A percentile compares a stretch with the other conserved stretches of the same genome.
phyloP scores from a whole-genome alignment of 306 rosid genomes.

The Prunus mume region DNA sequence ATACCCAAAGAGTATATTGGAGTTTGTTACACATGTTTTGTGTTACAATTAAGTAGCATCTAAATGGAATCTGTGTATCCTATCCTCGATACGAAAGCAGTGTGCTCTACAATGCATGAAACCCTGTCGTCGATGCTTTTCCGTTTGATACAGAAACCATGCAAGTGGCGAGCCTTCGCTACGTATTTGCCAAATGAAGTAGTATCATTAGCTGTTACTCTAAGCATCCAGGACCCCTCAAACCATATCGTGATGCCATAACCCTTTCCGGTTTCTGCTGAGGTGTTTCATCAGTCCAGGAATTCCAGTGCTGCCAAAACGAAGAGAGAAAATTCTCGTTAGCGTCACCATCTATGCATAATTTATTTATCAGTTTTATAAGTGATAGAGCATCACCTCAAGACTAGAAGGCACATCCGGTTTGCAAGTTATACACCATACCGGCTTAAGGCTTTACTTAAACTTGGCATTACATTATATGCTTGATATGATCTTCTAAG shows the following conservation, averaged over 20 bases:
- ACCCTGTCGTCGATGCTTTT: background rate
- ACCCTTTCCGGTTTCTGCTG: background rate
- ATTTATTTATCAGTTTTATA: background rate
- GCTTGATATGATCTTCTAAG: conserved; percentile 98
- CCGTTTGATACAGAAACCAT: background rate
- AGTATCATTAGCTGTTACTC: background rate
- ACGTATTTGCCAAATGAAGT: background rate
- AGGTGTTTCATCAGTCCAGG: background rate
- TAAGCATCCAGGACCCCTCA: background rate
- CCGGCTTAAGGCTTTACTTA: conserved; percentile 87
- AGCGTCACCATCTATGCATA: background rate
- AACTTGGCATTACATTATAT: conserved; percentile 92
- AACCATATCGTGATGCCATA: background rate
- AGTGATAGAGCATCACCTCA: background rate
- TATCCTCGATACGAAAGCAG: background rate
- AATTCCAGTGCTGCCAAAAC: background rate
- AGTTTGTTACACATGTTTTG: background rate
- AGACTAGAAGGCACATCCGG: conserved; percentile 14
- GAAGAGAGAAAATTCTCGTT: background rate
- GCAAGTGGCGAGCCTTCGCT: background rate
- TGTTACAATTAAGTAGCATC: background rate
- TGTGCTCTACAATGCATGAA: background rate
- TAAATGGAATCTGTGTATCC: too few species aligned
- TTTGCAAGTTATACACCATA: conserved; percentile 67
- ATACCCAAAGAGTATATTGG: background rate